These are phyloP conservation scores for Trichocladium uniseriatum DNA, from an alignment of 495 filamentous ascomycete species.

Conservation along the genomic window DNA sequence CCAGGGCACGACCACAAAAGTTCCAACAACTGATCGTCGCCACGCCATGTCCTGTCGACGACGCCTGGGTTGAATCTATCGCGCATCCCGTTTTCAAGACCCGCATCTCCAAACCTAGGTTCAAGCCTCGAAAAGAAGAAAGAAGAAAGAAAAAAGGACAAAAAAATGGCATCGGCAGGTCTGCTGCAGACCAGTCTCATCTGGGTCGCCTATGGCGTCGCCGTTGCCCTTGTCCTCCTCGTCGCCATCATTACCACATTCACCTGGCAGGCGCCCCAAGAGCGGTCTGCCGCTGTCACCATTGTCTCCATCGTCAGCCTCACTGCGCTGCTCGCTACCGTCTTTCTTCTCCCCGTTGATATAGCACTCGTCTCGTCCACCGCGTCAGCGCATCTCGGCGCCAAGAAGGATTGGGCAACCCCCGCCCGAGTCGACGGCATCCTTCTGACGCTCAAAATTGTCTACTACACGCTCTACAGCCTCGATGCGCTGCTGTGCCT, in stretches of 20 bases:
- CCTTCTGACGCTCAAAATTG: conserved; percentile 65
- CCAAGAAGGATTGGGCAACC: conserved; percentile 91
- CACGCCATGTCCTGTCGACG: not conserved
- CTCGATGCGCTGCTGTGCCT: conserved; percentile 87
- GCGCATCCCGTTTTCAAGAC: not conserved
- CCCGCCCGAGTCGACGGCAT: conserved; percentile 68
- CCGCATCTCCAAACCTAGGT: not conserved
- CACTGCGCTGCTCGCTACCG: conserved; percentile 78
- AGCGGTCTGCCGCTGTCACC: conserved; percentile 71
- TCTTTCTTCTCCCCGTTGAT: conserved; percentile 88
- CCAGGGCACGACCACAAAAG: too few species aligned
- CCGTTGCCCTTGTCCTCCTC: conserved; percentile 57
- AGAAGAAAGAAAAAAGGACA: not conserved
- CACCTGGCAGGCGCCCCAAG: conserved; percentile 76
- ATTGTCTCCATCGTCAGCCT: conserved; percentile 77
- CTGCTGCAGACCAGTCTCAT: conserved; percentile 77
- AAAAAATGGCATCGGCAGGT: conserved; percentile 48
- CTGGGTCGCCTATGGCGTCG: conserved; percentile 84
- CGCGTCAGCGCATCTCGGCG: conserved; percentile 60
- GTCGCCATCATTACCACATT: conserved; percentile 75
- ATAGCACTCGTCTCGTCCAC: conserved; percentile 90
- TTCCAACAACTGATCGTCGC: not conserved
- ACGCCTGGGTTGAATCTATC: not conserved
- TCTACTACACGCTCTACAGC: conserved; percentile 90
- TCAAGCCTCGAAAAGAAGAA: not conserved